Percentiles rank a stretch among this genome's conserved stretches.
phyloP scores from a whole-genome alignment of 225 moss, liverwort and hornwort species.

The Pseudoscleropodium purum region DNA sequence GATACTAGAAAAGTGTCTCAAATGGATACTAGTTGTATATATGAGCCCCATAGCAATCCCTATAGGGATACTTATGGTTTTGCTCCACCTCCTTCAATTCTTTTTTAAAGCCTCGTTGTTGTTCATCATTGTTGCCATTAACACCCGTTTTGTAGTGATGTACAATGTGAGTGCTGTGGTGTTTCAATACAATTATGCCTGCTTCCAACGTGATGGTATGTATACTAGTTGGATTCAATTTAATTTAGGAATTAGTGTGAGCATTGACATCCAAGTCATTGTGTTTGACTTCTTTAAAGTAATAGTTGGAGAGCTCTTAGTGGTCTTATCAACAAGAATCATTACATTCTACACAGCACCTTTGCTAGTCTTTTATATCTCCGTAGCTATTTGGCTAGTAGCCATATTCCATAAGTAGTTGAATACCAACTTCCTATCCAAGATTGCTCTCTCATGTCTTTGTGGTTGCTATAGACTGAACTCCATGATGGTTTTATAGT shows the following conservation, averaged over 20 bases:
- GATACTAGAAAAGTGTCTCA: too few species aligned
- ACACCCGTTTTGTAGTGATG: neutral
- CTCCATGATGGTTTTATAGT: neutral
- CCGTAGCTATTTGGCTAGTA: fast-evolving
- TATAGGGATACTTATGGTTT: neutral
- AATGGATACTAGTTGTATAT: neutral
- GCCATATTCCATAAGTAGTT: neutral
- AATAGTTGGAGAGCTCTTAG: neutral
- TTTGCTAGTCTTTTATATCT: fast-evolving
- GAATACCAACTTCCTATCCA: neutral
- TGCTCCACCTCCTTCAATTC: neutral
- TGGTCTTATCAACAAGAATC: fast-evolving
- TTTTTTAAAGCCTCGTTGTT: fast-evolving
- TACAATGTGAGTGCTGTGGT: neutral
- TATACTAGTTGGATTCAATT: neutral
- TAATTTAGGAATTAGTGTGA: neutral
- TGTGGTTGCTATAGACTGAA: neutral
- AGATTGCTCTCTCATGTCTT: neutral
- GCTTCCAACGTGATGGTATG: too few species aligned
- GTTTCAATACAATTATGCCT: neutral
- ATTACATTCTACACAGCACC: neutral
- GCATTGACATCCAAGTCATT: neutral
- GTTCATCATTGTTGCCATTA: neutral
- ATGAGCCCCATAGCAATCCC: neutral
- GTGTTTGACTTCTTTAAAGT: neutral